phyloP scores from a whole-genome alignment of 73 alveolate genomes.

The Stentor roeselii region DNA sequence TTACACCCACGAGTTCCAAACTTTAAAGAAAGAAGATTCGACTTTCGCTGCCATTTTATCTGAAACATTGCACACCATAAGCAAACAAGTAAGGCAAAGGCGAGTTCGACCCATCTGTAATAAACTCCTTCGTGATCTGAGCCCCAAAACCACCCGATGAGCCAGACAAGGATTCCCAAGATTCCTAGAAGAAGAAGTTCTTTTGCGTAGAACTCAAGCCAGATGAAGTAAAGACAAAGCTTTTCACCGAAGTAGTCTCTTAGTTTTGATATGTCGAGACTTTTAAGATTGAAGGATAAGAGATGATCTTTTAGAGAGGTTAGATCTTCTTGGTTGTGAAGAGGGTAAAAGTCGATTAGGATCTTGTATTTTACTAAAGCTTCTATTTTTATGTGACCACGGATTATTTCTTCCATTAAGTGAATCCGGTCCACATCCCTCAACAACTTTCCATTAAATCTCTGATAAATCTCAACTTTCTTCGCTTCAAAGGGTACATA shows the following conservation, averaged over 20 bases:
- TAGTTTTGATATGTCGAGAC: background rate
- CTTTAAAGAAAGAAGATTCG: background rate
- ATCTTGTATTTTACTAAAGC: background rate
- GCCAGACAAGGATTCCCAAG: conserved; percentile 24
- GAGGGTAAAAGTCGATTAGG: background rate
- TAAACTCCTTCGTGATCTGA: conserved; percentile 16
- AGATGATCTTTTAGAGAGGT: background rate
- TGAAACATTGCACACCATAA: background rate
- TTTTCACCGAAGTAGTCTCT: conserved; percentile 29
- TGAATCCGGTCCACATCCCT: conserved; percentile 23
- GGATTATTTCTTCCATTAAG: background rate
- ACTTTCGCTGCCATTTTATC: background rate
- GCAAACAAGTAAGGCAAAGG: background rate
- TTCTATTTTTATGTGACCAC: background rate
- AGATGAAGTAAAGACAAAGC: background rate
- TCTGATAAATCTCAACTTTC: background rate
- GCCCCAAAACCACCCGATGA: background rate
- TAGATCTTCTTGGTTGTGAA: background rate
- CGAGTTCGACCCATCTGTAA: background rate
- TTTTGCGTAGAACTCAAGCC: conserved; percentile 30
- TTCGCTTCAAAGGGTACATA: background rate
- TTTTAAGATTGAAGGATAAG: background rate
- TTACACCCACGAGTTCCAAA: conserved; percentile 23
- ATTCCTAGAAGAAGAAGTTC: background rate
- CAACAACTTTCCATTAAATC: background rate